Evolutionary conservation across 1,284 basidiomycete species (phyloP).

Genomic region (Cutaneotrichosporon cutaneum): DNA sequence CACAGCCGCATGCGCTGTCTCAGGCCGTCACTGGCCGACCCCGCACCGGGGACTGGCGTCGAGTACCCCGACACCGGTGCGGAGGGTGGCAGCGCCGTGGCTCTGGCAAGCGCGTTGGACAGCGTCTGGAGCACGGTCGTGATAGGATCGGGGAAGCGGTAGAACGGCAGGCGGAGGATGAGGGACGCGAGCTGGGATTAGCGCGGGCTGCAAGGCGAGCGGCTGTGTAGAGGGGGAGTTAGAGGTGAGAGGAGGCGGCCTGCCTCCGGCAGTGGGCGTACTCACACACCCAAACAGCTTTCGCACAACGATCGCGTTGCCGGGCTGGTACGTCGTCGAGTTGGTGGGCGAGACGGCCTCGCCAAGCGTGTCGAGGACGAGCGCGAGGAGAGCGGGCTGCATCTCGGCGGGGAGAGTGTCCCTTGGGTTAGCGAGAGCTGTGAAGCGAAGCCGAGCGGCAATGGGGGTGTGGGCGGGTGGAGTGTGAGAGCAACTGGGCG

Average conservation of each 20-base stretch:
- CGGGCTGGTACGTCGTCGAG: slow-evolving; percentile 36
- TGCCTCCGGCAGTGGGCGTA: slow-evolving; percentile 16
- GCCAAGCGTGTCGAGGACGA: slow-evolving; percentile 44
- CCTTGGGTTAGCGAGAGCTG: slow-evolving; percentile 28
- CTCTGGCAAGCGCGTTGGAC: slow-evolving; percentile 32
- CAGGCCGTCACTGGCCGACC: slow-evolving; percentile 15
- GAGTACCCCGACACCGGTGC: slow-evolving; percentile 41
- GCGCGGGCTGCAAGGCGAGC: background rate
- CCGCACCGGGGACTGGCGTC: slow-evolving; percentile 54
- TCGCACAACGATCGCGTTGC: slow-evolving; percentile 64
- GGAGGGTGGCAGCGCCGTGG: slow-evolving; percentile 38
- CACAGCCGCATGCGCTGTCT: slow-evolving; percentile 37
- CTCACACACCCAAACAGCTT: slow-evolving; percentile 82
- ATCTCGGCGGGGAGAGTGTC: slow-evolving; percentile 48
- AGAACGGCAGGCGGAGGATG: slow-evolving; percentile 43
- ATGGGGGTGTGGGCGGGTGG: no score
- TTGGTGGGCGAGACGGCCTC: slow-evolving; percentile 42
- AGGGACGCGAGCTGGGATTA: slow-evolving; percentile 44
- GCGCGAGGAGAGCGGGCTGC: slow-evolving; percentile 41
- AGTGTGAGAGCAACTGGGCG: no score
- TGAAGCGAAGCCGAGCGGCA: background rate
- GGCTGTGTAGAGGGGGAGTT: background rate
- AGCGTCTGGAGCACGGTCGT: slow-evolving; percentile 43
- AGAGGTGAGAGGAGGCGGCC: background rate
- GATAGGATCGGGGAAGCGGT: slow-evolving; percentile 42